Evolutionary conservation across 129 eudicot genomes (phyloP).

Genomic region (Artemisia annua): DNA sequence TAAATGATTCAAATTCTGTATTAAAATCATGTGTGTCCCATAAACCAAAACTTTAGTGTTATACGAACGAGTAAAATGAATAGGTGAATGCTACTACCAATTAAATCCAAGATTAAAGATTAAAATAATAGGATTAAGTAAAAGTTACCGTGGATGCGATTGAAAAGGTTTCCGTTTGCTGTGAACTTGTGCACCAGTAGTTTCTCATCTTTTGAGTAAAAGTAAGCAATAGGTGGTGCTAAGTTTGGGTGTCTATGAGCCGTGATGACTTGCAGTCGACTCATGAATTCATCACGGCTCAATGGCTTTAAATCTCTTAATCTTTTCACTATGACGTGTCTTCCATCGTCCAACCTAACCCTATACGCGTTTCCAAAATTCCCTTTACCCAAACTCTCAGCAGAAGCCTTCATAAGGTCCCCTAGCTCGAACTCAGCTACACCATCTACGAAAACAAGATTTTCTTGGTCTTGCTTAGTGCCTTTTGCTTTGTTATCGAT

Average conservation of each 20-base stretch:
- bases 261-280: conserved; percentile 44
- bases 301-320: conserved; percentile 70
- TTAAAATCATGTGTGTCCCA: too few species aligned
- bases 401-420: conserved; percentile 70
- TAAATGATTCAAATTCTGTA: too few species aligned
- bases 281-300: conserved; percentile 58
- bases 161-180: conserved; percentile 47
- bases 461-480: conserved; percentile 30
- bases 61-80: neutral
- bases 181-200: conserved; percentile 56
- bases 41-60: too few species aligned
- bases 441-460: conserved; percentile 48
- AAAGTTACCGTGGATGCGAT: conserved; percentile 62
- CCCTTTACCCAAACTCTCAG: conserved; percentile 73
- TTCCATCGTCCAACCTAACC: conserved; percentile 55
- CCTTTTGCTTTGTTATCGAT: conserved; percentile 13
- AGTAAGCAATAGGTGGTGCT: conserved; percentile 62
- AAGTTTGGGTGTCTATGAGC: conserved; percentile 63
- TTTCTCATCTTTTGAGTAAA: conserved; percentile 66
- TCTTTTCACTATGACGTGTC: conserved; percentile 63
- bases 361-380: conserved; percentile 64
- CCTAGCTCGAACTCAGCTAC: conserved; percentile 52
- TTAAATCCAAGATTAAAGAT: neutral
- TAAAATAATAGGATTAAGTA: neutral
- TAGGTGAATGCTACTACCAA: conserved; percentile 1